These are phyloP conservation scores for Amesomyces nigricolor DNA, from an alignment of 2,329 filamentous ascomycete genomes.

Conservation along the genomic window DNA sequence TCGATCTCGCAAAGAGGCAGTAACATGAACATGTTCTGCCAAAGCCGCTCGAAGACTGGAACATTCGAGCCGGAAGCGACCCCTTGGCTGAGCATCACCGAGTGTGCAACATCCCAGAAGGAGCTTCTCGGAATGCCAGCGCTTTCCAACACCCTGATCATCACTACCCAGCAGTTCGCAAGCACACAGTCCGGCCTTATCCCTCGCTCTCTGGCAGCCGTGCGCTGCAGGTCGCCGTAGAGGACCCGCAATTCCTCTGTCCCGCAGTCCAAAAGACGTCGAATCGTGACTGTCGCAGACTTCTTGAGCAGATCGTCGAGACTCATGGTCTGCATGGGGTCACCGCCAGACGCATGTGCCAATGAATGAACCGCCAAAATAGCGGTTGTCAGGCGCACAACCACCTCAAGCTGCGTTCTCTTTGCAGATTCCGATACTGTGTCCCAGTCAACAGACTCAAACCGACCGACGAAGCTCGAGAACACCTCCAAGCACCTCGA, in stretches of 20 bases:
- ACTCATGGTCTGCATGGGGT: constrained; percentile 35
- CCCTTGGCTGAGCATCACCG: constrained; percentile 36
- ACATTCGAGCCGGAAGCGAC: constrained; percentile 38
- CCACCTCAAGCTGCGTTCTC: constrained; percentile 31
- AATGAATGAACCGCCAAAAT: constrained; percentile 38
- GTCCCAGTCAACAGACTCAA: constrained; percentile 26
- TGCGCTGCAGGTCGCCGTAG: constrained; percentile 45
- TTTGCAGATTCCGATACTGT: neutral
- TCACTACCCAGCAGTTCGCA: constrained; percentile 52
- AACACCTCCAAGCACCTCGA: constrained; percentile 41
- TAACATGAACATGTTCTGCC: constrained; percentile 55
- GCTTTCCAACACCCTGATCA: constrained; percentile 49
- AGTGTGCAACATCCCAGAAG: constrained; percentile 57
- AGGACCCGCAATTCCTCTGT: constrained; percentile 39
- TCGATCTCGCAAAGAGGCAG: constrained; percentile 58
- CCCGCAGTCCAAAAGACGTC: constrained; percentile 39
- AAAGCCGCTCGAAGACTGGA: constrained; percentile 48
- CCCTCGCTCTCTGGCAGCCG: constrained; percentile 44
- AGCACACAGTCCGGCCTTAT: constrained; percentile 42
- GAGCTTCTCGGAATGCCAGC: constrained; percentile 45
- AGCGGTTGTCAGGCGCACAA: constrained; percentile 35
- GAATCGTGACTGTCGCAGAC: constrained; percentile 36
- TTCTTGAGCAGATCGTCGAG: constrained; percentile 46
- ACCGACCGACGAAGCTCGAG: constrained; percentile 35
- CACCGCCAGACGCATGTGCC: constrained; percentile 34